Percentiles rank a stretch among this genome's conserved stretches.
phyloP scores from a whole-genome alignment of 2,329 filamentous ascomycete species.

The Verticillium albo-atrum region DNA sequence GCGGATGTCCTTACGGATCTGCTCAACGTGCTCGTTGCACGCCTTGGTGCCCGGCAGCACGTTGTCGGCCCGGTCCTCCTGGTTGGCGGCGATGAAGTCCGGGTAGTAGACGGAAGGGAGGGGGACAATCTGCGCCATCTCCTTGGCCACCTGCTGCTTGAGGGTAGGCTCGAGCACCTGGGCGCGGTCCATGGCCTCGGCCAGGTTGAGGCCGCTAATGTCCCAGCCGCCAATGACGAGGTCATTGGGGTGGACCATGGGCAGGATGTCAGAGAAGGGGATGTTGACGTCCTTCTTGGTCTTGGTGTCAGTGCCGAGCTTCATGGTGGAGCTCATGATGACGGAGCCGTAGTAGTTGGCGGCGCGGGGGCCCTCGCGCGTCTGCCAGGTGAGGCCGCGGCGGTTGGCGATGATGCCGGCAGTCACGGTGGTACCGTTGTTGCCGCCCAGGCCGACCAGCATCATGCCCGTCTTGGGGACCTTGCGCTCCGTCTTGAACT shows the following conservation, averaged over 20 bases:
- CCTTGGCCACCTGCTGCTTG: slow-evolving; percentile 85
- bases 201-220: slow-evolving; percentile 86
- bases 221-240: slow-evolving; percentile 96
- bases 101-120: slow-evolving; percentile 97
- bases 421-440: slow-evolving; percentile 96
- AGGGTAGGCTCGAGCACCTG: slow-evolving; percentile 92
- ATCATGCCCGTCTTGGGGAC: slow-evolving; percentile 93
- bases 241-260: slow-evolving; percentile 97
- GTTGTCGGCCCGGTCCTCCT: slow-evolving; percentile 95
- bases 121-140: slow-evolving; percentile 84
- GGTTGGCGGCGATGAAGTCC: slow-evolving; percentile 98
- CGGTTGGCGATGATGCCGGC: slow-evolving; percentile 96
- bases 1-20: slow-evolving; percentile 85
- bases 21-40: slow-evolving; percentile 81
- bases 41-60: slow-evolving; percentile 79
- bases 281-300: slow-evolving; percentile 91
- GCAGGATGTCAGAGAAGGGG: slow-evolving; percentile 88
- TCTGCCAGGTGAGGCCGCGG: slow-evolving; percentile 82
- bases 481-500: slow-evolving; percentile 96
- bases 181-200: slow-evolving; percentile 91
- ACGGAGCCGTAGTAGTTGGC: slow-evolving; percentile 99
- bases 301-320: slow-evolving; percentile 83
- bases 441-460: slow-evolving; percentile 96
- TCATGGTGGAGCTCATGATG: slow-evolving; percentile 95
- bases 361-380: slow-evolving; percentile 76